These are phyloP conservation scores for Xerocomus spinulosus DNA, from an alignment of 768 basidiomycete genomes.

Conservation along the genomic window DNA sequence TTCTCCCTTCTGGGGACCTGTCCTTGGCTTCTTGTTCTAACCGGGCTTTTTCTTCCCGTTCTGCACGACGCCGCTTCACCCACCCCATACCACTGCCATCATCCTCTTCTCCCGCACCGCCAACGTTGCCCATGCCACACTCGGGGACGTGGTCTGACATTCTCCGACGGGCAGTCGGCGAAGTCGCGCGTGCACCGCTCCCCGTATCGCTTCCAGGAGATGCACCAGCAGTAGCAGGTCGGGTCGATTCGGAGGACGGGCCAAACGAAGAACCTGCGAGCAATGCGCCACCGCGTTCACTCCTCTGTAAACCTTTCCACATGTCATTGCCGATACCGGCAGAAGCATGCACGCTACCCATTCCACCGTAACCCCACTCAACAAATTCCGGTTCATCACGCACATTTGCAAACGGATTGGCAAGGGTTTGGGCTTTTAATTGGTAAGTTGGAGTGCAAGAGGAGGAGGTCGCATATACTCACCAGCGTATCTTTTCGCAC, in stretches of 20 bases:
- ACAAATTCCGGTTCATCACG: constrained; percentile 76
- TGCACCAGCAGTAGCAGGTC: constrained; percentile 27
- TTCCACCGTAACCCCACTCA: constrained; percentile 89
- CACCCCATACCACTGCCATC: constrained; percentile 88
- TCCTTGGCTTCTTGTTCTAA: constrained; percentile 18
- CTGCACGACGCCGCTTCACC: constrained; percentile 63
- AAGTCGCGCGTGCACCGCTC: constrained; percentile 10
- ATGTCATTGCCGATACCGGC: constrained; percentile 26
- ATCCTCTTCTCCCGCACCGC: constrained; percentile 47
- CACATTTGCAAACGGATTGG: constrained; percentile 61
- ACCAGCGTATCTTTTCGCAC: constrained; percentile 37
- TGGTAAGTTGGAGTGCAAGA: neutral
- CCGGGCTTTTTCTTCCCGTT: constrained; percentile 42
- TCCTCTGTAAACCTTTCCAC: constrained; percentile 26
- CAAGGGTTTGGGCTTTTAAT: constrained; percentile 28
- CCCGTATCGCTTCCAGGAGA: constrained; percentile 12
- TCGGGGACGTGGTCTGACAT: constrained; percentile 16
- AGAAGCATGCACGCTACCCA: constrained; percentile 52
- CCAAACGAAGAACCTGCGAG: constrained; percentile 12
- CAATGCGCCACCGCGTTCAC: constrained; percentile 24
- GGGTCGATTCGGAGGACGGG: constrained; percentile 14
- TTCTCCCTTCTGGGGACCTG: constrained; percentile 17
- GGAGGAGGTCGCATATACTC: neutral
- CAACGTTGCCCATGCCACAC: constrained; percentile 28
- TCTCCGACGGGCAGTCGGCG: constrained; percentile 11